A percentile compares a stretch with the other conserved stretches of the same genome.
phyloP scores from a whole-genome alignment of 2,329 filamentous ascomycete species.

The Aspergillus latus region DNA sequence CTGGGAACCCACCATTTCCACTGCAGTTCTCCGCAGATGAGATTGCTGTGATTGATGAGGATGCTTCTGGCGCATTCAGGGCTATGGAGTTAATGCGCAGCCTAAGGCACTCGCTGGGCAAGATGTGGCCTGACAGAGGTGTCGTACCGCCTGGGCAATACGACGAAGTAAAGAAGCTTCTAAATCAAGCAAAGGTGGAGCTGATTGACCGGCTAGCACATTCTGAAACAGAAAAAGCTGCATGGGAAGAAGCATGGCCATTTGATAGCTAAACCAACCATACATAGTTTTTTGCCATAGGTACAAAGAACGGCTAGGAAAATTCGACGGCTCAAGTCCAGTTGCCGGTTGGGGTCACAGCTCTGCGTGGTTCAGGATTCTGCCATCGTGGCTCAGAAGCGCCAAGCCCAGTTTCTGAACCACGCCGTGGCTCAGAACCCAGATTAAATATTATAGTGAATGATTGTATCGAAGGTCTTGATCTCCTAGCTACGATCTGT shows the following conservation, averaged over 20 bases:
- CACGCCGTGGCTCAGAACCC: no score
- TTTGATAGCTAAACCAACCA: conserved; percentile 17
- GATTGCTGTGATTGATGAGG: conserved; percentile 10
- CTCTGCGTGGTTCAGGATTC: no score
- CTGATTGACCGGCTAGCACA: conserved; percentile 13
- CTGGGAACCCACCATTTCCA: conserved; percentile 14
- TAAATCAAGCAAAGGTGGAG: conserved; percentile 18
- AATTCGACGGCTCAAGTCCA: no score
- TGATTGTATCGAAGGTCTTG: no score
- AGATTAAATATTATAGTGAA: no score
- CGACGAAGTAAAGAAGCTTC: conserved; percentile 13
- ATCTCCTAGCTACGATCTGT: no score
- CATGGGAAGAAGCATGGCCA: conserved; percentile 32
- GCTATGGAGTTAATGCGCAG: conserved; percentile 16
- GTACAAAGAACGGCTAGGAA: no score
- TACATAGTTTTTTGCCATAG: background rate
- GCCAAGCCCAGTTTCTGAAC: no score
- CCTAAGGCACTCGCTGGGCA: conserved; percentile 16
- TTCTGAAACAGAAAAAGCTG: conserved; percentile 15
- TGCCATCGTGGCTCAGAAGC: no score
- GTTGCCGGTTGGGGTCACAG: no score
- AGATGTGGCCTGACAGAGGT: conserved; percentile 19
- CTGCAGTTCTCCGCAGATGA: conserved; percentile 13
- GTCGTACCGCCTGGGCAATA: conserved; percentile 17
- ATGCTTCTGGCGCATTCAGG: conserved; percentile 13